Evolutionary conservation across 176 grass and related monocot genomes (phyloP).

Genomic region (Bolboschoenus planiculmis): DNA sequence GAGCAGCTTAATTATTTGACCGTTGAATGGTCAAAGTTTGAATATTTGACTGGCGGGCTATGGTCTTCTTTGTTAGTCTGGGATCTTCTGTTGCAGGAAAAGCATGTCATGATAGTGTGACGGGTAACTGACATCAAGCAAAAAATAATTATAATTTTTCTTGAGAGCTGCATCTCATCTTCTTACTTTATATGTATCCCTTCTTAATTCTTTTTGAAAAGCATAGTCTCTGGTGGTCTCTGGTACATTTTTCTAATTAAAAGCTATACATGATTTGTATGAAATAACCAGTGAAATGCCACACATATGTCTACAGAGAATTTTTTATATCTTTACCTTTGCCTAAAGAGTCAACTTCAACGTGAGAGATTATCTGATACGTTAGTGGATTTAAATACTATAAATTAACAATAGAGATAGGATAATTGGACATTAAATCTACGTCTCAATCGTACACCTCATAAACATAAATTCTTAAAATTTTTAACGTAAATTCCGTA

Average conservation of each 20-base stretch:
- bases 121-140: neutral
- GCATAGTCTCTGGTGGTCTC: neutral
- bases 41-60: conserved; percentile 32
- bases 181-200: neutral
- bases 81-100: neutral
- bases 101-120: neutral
- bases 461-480: too few species aligned
- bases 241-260: neutral
- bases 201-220: neutral
- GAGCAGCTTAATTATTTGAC: conserved; percentile 28
- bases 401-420: too few species aligned
- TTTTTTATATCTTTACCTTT: neutral
- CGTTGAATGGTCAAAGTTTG: conserved; percentile 32
- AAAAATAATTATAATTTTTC: neutral
- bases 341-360: neutral
- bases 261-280: neutral
- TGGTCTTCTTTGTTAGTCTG: neutral
- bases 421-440: too few species aligned
- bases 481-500: too few species aligned
- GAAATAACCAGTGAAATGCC: neutral
- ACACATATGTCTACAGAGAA: neutral
- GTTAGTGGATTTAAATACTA: too few species aligned
- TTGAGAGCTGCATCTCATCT: neutral
- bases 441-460: too few species aligned
- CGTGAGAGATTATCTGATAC: neutral